Conservation (phyloP, 2,329 filamentous ascomycete species). For the Scorias spongiosa region DNA sequence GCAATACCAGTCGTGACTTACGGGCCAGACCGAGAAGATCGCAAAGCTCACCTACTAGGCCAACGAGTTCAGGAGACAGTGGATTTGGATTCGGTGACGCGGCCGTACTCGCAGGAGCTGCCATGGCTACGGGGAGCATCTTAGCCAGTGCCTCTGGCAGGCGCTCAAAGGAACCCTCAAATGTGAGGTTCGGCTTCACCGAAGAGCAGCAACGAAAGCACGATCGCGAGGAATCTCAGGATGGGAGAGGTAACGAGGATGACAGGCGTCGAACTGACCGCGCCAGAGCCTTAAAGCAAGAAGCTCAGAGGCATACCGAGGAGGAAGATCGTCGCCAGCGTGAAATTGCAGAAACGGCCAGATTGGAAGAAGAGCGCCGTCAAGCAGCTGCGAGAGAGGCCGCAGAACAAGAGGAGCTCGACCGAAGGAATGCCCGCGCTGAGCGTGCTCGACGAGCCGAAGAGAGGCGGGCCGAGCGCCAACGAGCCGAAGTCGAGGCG, state of each 20-base stretch:
- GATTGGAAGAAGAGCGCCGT: background rate
- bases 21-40: conserved; percentile 31
- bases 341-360: background rate
- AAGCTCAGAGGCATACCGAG: conserved; percentile 14
- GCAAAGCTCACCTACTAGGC: conserved; percentile 18
- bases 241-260: conserved; percentile 12
- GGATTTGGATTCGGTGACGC: conserved; percentile 4
- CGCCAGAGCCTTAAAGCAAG: conserved; percentile 19
- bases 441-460: conserved; percentile 5
- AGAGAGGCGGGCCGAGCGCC: conserved; percentile 4
- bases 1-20: conserved; percentile 1
- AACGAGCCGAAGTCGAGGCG: background rate
- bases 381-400: background rate
- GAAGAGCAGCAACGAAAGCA: conserved; percentile 40
- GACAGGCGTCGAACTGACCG: conserved; percentile 18
- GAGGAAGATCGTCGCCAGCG: conserved; percentile 6
- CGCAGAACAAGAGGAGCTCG: conserved; percentile 8
- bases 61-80: conserved; percentile 12
- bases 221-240: conserved; percentile 20
- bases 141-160: conserved; percentile 14
- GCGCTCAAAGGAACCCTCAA: conserved; percentile 22
- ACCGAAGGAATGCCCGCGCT: conserved; percentile 6
- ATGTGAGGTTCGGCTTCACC: conserved; percentile 43
- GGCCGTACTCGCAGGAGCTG: conserved; percentile 19
- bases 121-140: conserved; percentile 24